Percentiles rank a stretch among this genome's conserved stretches.
These are phyloP conservation scores for Xylaria hypoxylon DNA, from an alignment of 2,329 filamentous ascomycete species.

Conservation along the genomic window DNA sequence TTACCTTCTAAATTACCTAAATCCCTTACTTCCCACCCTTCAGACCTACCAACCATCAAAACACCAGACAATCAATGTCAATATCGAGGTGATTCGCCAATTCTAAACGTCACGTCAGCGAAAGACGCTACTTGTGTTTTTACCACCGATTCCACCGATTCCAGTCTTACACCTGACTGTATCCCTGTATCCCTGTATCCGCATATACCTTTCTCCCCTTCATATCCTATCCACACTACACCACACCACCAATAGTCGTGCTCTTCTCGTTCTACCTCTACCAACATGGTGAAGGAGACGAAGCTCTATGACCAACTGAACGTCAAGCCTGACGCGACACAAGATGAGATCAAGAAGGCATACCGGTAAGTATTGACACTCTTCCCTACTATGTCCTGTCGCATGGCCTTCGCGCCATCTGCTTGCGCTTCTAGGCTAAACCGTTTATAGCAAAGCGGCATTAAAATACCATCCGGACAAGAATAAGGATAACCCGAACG, in stretches of 20 bases:
- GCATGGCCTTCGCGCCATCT: neutral
- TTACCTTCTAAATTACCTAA: neutral
- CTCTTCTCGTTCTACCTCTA: conserved; percentile 48
- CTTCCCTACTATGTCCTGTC: neutral
- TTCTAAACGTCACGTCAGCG: conserved; percentile 5
- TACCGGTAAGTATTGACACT: conserved; percentile 73
- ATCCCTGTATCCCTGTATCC: conserved; percentile 6
- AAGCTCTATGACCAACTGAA: conserved; percentile 92
- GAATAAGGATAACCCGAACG: conserved; percentile 89
- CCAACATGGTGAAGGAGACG: conserved; percentile 87
- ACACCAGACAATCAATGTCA: neutral
- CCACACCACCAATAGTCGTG: neutral
- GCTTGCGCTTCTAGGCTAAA: conserved; percentile 51
- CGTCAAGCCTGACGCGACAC: conserved; percentile 81
- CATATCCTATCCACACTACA: neutral
- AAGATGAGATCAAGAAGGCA: conserved; percentile 97
- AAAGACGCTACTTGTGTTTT: neutral
- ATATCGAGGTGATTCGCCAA: conserved; percentile 27
- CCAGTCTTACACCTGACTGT: neutral
- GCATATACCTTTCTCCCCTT: neutral
- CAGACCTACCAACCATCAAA: neutral
- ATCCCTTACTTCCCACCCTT: conserved; percentile 13
- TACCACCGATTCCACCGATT: neutral
- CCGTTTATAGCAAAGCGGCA: conserved; percentile 76
- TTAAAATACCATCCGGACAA: conserved; percentile 97